These are phyloP conservation scores for Pichia deserticola DNA, from an alignment of 805 yeast genomes.

Conservation along the genomic window DNA sequence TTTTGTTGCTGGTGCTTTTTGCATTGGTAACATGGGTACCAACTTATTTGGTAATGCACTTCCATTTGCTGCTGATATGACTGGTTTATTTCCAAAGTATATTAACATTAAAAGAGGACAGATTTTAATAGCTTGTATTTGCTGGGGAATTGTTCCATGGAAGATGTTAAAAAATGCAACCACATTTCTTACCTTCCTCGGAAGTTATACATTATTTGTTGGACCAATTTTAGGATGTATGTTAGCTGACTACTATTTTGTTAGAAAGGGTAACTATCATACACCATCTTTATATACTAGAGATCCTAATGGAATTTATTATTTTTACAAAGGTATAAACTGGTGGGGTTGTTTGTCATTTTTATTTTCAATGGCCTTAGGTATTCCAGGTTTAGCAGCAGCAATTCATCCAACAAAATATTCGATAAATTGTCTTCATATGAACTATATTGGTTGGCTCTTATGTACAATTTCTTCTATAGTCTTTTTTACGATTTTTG, in stretches of 20 bases:
- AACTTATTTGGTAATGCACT: slow-evolving; percentile 34
- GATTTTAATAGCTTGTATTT: slow-evolving; percentile 28
- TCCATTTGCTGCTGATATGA: slow-evolving; percentile 44
- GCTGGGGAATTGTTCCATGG: slow-evolving; percentile 37
- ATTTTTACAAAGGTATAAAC: slow-evolving; percentile 16
- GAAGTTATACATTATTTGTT: slow-evolving; percentile 30
- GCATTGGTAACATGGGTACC: slow-evolving; percentile 32
- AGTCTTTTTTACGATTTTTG: slow-evolving; percentile 9
- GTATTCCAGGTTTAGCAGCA: slow-evolving; percentile 25
- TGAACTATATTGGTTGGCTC: slow-evolving; percentile 21
- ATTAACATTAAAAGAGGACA: slow-evolving; percentile 42
- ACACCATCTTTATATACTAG: slow-evolving; percentile 34
- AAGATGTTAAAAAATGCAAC: slow-evolving; percentile 29
- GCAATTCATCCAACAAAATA: slow-evolving; percentile 16
- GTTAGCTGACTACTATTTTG: slow-evolving; percentile 33
- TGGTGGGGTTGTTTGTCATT: slow-evolving; percentile 17
- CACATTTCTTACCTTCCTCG: slow-evolving; percentile 25
- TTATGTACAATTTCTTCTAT: slow-evolving; percentile 17
- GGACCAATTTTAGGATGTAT: slow-evolving; percentile 34
- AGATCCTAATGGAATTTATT: slow-evolving; percentile 28
- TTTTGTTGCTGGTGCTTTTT: slow-evolving; percentile 37
- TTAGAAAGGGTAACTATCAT: slow-evolving; percentile 33
- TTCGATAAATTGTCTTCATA: slow-evolving; percentile 15
- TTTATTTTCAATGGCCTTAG: slow-evolving; percentile 12
- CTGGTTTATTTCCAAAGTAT: slow-evolving; percentile 39